phyloP scores from a whole-genome alignment of 1,139 yeast genomes.

The Nematodospora anomalae region DNA sequence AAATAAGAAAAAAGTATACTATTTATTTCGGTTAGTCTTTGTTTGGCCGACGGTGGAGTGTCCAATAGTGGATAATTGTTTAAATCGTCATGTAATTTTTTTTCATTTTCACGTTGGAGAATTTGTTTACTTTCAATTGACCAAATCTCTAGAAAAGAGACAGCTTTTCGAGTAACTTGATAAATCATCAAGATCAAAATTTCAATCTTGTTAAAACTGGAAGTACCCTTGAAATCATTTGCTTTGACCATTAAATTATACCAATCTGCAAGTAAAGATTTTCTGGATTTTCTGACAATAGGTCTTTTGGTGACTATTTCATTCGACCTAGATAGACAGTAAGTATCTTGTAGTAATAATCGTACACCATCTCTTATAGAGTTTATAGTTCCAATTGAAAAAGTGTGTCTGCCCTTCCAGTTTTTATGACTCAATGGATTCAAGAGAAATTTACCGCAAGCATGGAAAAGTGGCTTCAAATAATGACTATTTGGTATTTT shows the following conservation, averaged over 20 bases:
- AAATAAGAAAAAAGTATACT: constrained; percentile 69
- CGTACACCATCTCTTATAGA: constrained; percentile 82
- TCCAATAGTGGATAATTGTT: constrained; percentile 44
- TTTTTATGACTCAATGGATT: constrained; percentile 60
- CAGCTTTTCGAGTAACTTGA: constrained; percentile 73
- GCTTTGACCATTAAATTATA: constrained; percentile 86
- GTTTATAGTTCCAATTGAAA: constrained; percentile 45
- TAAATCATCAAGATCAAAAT: constrained; percentile 70
- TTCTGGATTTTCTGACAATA: constrained; percentile 69
- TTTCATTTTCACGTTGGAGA: constrained; percentile 29
- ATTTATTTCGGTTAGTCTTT: constrained; percentile 72
- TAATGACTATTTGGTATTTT: constrained; percentile 45
- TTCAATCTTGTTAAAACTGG: constrained; percentile 64
- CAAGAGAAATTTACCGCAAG: constrained; percentile 73
- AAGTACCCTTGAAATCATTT: constrained; percentile 74
- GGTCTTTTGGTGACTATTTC: constrained; percentile 73
- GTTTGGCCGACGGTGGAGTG: constrained; percentile 67
- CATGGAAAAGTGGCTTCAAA: constrained; percentile 60
- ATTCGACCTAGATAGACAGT: constrained; percentile 82
- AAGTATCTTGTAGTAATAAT: constrained; percentile 68
- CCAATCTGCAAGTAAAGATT: constrained; percentile 85
- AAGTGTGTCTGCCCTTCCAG: constrained; percentile 42
- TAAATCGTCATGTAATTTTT: constrained; percentile 33
- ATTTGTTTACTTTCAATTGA: constrained; percentile 53
- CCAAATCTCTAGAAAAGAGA: constrained; percentile 75